Base-by-base conservation (phyloP, 805 yeast genomes). In the Candida chilensis region DNA sequence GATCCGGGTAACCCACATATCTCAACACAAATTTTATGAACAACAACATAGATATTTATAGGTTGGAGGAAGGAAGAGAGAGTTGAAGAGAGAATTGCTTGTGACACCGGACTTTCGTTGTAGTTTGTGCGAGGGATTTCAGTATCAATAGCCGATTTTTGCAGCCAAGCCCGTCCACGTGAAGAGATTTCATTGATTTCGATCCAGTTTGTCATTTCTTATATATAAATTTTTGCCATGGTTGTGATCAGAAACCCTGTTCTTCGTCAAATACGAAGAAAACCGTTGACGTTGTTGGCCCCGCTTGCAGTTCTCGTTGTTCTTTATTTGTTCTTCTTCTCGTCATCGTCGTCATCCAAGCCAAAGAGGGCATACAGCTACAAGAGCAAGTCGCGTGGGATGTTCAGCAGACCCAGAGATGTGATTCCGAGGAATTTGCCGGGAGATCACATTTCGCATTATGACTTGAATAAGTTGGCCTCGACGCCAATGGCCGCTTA, bases 391-490 rank as follows among this genome's bases (percentile, higher is more conserved):
- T 45, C 51, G 34, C 58, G 62, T 46, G 60, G 72, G 7, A 64
- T 73, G 58, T 66, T 71, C 41, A 61, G 62, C 19, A 61, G 60
- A 39, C 68, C 69, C 35, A 65, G 63, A 28, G 78, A 75, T 47
- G 61, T 71, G 27, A 66, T 75, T 33, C 75, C 84, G 37, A 67
- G 74, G 42, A 72, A 73, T 47, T 49, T 74, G 31, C 83, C 84
- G 16, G 71, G 71, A 29, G 80, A 81, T 44, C 92, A 82, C 48
- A 80, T 83, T 37, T 69, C 82, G 22, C 94, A 83, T 47, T 85
- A 81, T 48, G 86, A 90, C 54, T 67, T 92, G 62, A 90, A 92
- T 60, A 69, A 70, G 40, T 60, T 90, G 40, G 75, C 75, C 16
- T 70, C 90, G 3, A 72, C 88, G 3, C 66, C 82, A 17, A 68